Evolutionary conservation across 148 eudicot genomes (phyloP), one percentile per base, ranked within the genome.

Genomic region (Chenopodium quinoa): DNA sequence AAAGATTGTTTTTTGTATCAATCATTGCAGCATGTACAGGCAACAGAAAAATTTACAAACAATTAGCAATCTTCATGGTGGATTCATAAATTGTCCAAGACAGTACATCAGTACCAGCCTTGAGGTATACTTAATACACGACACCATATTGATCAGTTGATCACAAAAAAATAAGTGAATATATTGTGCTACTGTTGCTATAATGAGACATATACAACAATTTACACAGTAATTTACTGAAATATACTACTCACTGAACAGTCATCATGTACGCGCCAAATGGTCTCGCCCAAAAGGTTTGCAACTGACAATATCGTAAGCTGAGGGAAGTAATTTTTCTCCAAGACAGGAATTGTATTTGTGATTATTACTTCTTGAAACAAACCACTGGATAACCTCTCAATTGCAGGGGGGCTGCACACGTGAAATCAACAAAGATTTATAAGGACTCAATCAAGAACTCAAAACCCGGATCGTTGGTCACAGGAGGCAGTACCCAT

Each of bases 191-290:
- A 52, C 34, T 40, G 14, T 16, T 29, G 48, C 17, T 56, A 60
- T 52, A 75, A 9, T 60, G 79, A 73, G 34, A 40, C 44, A 40
- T 40, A 40, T 40, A 40, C 44, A 40, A 40, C 44, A 40, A 40
- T 40, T 6, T 75, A 31, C 52, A 60, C 56, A 69, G 22, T 32
- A 58, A 37, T 74, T 74, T 65, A 82, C 76, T 29, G 75, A 79
- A 83, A 69, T 79, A 75, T 79, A 65, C 67, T 68, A 92, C 95
- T 93, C 84, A 93, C 95, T 72, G 98, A 86, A 63, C 93, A 92
- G 84, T 94, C 98, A 86, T 94, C 98, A 78, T 94, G 94, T 63
- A 94, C 97, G n/a, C 92, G 97, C 98, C 98, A 94, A 68, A 94
- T 91, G 76, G 97, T 92, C 86, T 94, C 98, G 50, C 98, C 98